These are phyloP conservation scores for Sporobolomyces pararoseus DNA, from an alignment of 768 basidiomycete genomes.

Conservation along the genomic window DNA sequence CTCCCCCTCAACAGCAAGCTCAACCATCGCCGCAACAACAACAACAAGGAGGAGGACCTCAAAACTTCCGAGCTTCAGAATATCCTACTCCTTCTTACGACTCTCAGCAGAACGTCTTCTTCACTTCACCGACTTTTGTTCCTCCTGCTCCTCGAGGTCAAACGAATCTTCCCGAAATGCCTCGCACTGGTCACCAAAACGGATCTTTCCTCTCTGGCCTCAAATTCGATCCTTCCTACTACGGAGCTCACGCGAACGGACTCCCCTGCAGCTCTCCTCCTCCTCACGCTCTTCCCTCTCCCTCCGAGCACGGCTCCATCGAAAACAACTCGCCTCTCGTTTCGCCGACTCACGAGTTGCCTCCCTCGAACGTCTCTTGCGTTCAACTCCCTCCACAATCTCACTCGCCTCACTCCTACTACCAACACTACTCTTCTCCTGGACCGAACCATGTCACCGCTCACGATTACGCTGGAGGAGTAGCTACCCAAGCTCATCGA, in stretches of 20 bases:
- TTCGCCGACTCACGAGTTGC: neutral
- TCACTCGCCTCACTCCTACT: neutral
- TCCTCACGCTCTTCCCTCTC: neutral
- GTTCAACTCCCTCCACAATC: neutral
- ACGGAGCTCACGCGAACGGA: neutral
- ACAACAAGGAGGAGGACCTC: neutral
- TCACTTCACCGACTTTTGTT: slow-evolving; percentile 11
- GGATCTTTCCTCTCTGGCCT: neutral
- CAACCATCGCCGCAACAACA: too few species aligned
- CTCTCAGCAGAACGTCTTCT: slow-evolving; percentile 13
- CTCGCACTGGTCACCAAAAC: neutral
- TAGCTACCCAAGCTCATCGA: neutral
- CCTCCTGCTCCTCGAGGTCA: neutral
- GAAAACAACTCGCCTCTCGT: neutral
- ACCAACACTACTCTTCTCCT: neutral
- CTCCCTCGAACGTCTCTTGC: neutral
- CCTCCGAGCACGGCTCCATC: neutral
- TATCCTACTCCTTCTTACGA: slow-evolving; percentile 36
- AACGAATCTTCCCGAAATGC: neutral
- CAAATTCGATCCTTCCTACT: neutral
- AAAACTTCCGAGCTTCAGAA: slow-evolving; percentile 11
- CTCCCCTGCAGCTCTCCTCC: neutral
- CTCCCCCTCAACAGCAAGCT: too few species aligned
- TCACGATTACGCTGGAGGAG: neutral
- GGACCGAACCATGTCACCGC: too few species aligned